phyloP scores from a whole-genome alignment of 345 rosid species.

The Populus euphratica region DNA sequence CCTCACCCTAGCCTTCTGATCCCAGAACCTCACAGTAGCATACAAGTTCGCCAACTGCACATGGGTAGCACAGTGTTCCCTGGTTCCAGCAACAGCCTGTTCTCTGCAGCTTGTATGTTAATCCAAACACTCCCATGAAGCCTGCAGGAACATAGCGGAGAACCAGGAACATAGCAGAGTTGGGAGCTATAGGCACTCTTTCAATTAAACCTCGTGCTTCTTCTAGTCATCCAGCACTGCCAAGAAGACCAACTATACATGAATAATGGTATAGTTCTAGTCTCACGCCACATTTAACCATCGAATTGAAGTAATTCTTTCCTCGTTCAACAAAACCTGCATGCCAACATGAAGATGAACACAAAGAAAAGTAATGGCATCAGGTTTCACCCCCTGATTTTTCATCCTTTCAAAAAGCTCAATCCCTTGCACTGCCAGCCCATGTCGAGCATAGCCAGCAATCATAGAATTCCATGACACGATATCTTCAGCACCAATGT shows the following conservation, averaged over 20 bases:
- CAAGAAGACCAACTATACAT: conserved; percentile 87
- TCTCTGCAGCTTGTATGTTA: conserved; percentile 83
- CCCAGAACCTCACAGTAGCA: conserved; percentile 63
- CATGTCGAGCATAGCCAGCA: conserved; percentile 83
- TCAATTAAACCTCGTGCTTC: conserved; percentile 58
- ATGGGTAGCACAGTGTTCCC: conserved; percentile 66
- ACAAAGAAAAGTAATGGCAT: conserved; percentile 76
- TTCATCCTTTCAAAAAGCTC: conserved; percentile 66
- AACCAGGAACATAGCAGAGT: conserved; percentile 76
- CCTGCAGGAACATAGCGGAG: conserved; percentile 77
- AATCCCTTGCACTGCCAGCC: conserved; percentile 53
- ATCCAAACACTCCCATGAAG: conserved; percentile 62
- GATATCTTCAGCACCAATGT: conserved; percentile 42
- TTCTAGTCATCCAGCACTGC: conserved; percentile 67
- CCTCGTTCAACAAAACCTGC: conserved; percentile 70
- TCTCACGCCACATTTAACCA: conserved; percentile 50
- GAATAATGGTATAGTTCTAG: conserved; percentile 75
- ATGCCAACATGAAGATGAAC: conserved; percentile 86
- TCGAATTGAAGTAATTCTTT: conserved; percentile 45
- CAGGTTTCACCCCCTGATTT: conserved; percentile 42
- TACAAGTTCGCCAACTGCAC: conserved; percentile 74
- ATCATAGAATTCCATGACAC: conserved; percentile 98
- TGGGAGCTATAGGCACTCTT: conserved; percentile 66
- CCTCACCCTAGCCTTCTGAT: conserved; percentile 65
- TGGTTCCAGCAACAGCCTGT: conserved; percentile 65